phyloP scores from a whole-genome alignment of 140 eudicot genomes.

The Oenanthe javanica region DNA sequence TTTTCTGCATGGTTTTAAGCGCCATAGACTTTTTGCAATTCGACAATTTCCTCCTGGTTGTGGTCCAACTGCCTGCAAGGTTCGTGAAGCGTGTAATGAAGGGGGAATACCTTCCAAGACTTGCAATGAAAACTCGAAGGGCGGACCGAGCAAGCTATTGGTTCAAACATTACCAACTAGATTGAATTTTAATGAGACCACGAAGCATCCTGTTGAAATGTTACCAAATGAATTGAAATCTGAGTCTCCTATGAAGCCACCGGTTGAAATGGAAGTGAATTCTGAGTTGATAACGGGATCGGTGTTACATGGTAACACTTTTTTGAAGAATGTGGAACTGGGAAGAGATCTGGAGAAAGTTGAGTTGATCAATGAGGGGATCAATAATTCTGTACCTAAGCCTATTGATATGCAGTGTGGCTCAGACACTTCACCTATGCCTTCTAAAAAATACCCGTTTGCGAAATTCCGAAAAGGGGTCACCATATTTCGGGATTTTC shows the following conservation, averaged over 20 bases:
- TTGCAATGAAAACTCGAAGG: not conserved
- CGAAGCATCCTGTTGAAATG: not conserved
- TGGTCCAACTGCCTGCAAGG: not conserved
- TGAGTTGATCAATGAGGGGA: not conserved
- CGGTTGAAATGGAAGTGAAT: not conserved
- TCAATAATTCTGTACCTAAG: not conserved
- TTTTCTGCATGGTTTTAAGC: not conserved
- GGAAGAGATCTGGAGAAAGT: not conserved
- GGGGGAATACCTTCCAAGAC: not conserved
- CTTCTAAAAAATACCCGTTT: not conserved
- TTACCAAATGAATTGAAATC: not conserved
- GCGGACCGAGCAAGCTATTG: not conserved
- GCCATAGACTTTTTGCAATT: not conserved
- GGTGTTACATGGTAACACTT: not conserved
- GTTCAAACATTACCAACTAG: not conserved
- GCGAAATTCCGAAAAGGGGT: conserved; percentile 1
- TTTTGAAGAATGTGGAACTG: not conserved
- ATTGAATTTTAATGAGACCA: not conserved
- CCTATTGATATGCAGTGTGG: not conserved
- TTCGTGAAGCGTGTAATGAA: not conserved
- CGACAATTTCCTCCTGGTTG: conserved; percentile 6
- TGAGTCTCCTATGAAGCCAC: not conserved
- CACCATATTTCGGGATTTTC: conserved; percentile 4
- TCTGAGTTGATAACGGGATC: not conserved
- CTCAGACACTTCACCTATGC: not conserved